These are phyloP conservation scores for Neurospora sp. DNA, from an alignment of 495 filamentous ascomycete species.

Conservation along the genomic window DNA sequence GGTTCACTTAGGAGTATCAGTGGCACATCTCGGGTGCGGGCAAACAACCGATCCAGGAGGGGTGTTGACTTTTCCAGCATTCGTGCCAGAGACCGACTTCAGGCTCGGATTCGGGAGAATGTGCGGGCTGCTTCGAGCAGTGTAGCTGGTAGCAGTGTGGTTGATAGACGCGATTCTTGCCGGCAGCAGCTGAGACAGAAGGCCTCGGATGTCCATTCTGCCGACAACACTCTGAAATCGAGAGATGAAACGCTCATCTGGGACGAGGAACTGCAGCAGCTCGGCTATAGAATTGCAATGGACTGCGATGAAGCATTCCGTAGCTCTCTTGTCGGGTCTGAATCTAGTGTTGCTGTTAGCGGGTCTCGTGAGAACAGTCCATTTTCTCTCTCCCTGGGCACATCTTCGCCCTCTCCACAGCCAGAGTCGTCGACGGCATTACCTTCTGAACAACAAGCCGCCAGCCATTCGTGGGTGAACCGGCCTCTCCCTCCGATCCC, in stretches of 20 bases:
- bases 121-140: slow-evolving; percentile 15
- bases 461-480: slow-evolving; percentile 20
- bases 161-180: background rate
- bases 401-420: background rate
- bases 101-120: slow-evolving; percentile 5
- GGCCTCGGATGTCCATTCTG: background rate
- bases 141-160: slow-evolving; percentile 9
- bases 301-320: slow-evolving; percentile 71
- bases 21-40: slow-evolving; percentile 35
- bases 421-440: background rate
- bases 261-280: slow-evolving; percentile 42
- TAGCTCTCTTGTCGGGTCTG: slow-evolving; percentile 48
- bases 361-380: slow-evolving; percentile 13
- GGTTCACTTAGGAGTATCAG: slow-evolving; percentile 52
- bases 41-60: slow-evolving; percentile 57
- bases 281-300: slow-evolving; percentile 37
- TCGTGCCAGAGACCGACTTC: slow-evolving; percentile 19
- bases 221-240: slow-evolving; percentile 2
- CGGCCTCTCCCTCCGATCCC: slow-evolving; percentile 45
- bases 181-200: background rate
- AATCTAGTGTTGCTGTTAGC: slow-evolving; percentile 9
- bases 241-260: slow-evolving; percentile 19
- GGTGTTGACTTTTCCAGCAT: slow-evolving; percentile 65
- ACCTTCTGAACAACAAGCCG: background rate
- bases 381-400: slow-evolving; percentile 18